phyloP scores from a whole-genome alignment of 2,329 filamentous ascomycete species.

The Cercospora sp. region DNA sequence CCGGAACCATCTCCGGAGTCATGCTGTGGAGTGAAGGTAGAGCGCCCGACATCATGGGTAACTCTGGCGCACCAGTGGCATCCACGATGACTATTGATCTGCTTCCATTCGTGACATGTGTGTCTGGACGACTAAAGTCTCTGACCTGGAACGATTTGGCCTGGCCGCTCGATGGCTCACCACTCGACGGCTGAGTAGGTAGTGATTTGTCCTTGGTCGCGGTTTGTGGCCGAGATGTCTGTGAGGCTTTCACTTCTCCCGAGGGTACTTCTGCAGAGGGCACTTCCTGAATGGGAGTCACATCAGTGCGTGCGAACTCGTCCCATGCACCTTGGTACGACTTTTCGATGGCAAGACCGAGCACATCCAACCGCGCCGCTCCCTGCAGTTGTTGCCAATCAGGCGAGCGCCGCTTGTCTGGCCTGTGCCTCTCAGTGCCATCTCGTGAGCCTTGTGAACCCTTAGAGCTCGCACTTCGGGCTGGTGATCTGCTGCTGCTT shows the following conservation, averaged over 20 bases:
- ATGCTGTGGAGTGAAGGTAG: slow-evolving; percentile 33
- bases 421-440: slow-evolving; percentile 9
- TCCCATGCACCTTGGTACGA: slow-evolving; percentile 32
- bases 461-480: slow-evolving; percentile 27
- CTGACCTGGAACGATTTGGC: slow-evolving; percentile 19
- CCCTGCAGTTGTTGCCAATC: slow-evolving; percentile 35
- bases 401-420: slow-evolving; percentile 18
- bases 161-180: slow-evolving; percentile 4
- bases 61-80: slow-evolving; percentile 57
- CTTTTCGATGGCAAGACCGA: slow-evolving; percentile 55
- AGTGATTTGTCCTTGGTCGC: slow-evolving; percentile 17
- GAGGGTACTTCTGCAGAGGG: slow-evolving; percentile 9
- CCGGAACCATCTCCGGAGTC: slow-evolving; percentile 31
- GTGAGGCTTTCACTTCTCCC: not conserved
- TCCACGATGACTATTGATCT: slow-evolving; percentile 89
- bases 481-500: slow-evolving; percentile 23
- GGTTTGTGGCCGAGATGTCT: slow-evolving; percentile 20
- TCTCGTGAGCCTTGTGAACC: slow-evolving; percentile 44
- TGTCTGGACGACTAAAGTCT: slow-evolving; percentile 39
- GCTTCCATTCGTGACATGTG: slow-evolving; percentile 73
- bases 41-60: slow-evolving; percentile 27
- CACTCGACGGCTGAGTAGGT: not conserved
- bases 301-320: slow-evolving; percentile 16
- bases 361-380: slow-evolving; percentile 56
- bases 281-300: slow-evolving; percentile 6